Evolutionary conservation across 2,329 filamentous ascomycete species (phyloP), one percentile per base, ranked within the genome.

Genomic region (Ambrosiella beaveri): DNA sequence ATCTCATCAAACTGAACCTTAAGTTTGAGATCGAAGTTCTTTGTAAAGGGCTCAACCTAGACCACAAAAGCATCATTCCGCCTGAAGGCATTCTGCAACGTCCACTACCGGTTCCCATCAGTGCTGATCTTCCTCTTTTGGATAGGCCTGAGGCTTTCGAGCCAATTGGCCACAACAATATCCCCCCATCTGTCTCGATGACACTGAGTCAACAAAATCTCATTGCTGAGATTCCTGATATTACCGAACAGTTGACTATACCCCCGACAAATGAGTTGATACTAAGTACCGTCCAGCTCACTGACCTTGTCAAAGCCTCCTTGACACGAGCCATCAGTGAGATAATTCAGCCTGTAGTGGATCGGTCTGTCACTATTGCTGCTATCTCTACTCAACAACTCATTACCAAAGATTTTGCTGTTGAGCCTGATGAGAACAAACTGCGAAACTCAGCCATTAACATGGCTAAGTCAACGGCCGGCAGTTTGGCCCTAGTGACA

Each of bases 21-120:
- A 98, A 97, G 65, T 98, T 98, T 65, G 93, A 98, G 69, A 97
- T 98, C 59, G 93, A 98, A 70, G 90, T 98, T 35, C 77, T 98
- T 27, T 98, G 90, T 74, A 94, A 94, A 67, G 90, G 90, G 11
- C 74, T 98, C 13, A 85, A 84, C 57, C 75, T 97, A n/a, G 89
- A 97, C 62, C 86, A 95, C 70, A 95, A 94, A 71, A 84, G 80
- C 60, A 89, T 97, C 62, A 86, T 94, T 64, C 88, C 91, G 0
- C 88, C 90, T 0, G 83, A 85, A 19, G 84, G 90, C 66, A 93
- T 98, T 58, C 79, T 90, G 62, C 87, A 89, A 63, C 81, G 89
- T 45, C 78, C 79, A 9, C 39, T 40, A 9, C 47, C 47, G 12
- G 39, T 53, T 7, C 55, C 57, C 7, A 39, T 47, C 3, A 74